Percentiles rank a stretch among this genome's conserved stretches.
These are phyloP conservation scores for Peziza echinospora DNA, from an alignment of 495 filamentous ascomycete species.

Conservation along the genomic window DNA sequence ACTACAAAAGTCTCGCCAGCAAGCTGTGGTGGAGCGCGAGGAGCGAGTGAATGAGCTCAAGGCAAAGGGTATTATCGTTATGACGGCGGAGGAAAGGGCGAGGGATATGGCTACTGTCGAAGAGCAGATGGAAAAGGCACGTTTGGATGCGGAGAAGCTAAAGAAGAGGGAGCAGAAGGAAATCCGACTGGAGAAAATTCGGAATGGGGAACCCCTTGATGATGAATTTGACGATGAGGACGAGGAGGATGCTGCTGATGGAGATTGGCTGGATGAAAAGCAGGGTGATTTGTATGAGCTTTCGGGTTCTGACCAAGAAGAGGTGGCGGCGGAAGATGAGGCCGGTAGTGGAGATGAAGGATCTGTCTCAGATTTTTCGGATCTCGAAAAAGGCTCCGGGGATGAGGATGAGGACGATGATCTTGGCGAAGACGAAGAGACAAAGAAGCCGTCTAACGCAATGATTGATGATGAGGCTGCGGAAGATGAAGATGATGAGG, in stretches of 20 bases:
- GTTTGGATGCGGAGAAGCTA: slow-evolving; percentile 59
- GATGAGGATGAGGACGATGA: slow-evolving; percentile 43
- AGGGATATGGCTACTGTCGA: slow-evolving; percentile 64
- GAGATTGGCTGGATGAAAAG: slow-evolving; percentile 27
- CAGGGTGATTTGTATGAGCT: slow-evolving; percentile 23
- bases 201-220: slow-evolving; percentile 12
- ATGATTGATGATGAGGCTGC: slow-evolving; percentile 22
- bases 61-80: slow-evolving; percentile 59
- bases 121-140: slow-evolving; percentile 63
- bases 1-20: slow-evolving; percentile 46
- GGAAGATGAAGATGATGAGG: slow-evolving; percentile 24
- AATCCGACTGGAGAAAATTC: slow-evolving; percentile 36
- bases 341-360: slow-evolving; percentile 26
- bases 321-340: slow-evolving; percentile 24
- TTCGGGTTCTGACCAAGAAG: slow-evolving; percentile 22
- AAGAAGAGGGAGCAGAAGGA: slow-evolving; percentile 50
- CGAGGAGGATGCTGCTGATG: slow-evolving; percentile 36
- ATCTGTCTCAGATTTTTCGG: slow-evolving; percentile 14
- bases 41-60: slow-evolving; percentile 55
- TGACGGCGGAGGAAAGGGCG: slow-evolving; percentile 66
- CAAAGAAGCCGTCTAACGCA: slow-evolving; percentile 7
- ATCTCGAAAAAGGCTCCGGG: slow-evolving; percentile 28
- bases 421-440: slow-evolving; percentile 6
- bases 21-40: slow-evolving; percentile 58
- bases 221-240: slow-evolving; percentile 19